Evolutionary conservation across 108 stramenopile genomes (phyloP), one percentile per base, ranked within the genome.

Genomic region (Parietichytrium sp.): DNA sequence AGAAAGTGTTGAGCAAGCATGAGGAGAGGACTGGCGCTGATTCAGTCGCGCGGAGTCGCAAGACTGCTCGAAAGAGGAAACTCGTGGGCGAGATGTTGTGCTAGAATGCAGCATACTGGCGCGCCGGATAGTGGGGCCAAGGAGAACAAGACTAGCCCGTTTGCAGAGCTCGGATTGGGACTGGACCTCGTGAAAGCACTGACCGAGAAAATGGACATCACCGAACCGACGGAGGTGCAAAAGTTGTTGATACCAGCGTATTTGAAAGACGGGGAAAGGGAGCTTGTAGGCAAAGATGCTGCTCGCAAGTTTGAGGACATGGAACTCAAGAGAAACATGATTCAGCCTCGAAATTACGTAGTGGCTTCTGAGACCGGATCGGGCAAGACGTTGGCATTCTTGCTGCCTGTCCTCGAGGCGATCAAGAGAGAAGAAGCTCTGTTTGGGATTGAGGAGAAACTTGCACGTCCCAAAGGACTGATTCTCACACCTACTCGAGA

Each of bases 361-460:
- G 45, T 72, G 0, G 61, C 61, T 6, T 72, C 61, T 25, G 61
- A 72, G 42, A 72, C 61, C 38, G 61, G 61, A 6, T 72, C 61
- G 36, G 61, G 61, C 15, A 72, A 72, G 25, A 72, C 61, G 15
- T 20, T 72, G 8, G 61, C 61, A 6, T 72, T 72, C 42, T n/a
- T 72, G 6, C 38, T 42, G 38, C 61, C 61, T 38, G 20, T 72
- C 3, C 20, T 45, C n/a, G 38, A 72, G 33, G 6, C 38, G 20
- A 13, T 72, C 29, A 72, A 72, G 20, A 72, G 36, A 0, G 61
- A 72, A 10, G 61, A 72, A 20, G 20, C 23, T 23, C 7, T 7
- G 27, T 12, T 54, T 8, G 54, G 54, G 7, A 54, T 54, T 54
- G 8, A n/a, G 6, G 27, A n/a, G 25, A 54, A 54, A 54, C n/a